phyloP scores from a whole-genome alignment of 2,329 filamentous ascomycete genomes.

The Geosmithia putterillii region DNA sequence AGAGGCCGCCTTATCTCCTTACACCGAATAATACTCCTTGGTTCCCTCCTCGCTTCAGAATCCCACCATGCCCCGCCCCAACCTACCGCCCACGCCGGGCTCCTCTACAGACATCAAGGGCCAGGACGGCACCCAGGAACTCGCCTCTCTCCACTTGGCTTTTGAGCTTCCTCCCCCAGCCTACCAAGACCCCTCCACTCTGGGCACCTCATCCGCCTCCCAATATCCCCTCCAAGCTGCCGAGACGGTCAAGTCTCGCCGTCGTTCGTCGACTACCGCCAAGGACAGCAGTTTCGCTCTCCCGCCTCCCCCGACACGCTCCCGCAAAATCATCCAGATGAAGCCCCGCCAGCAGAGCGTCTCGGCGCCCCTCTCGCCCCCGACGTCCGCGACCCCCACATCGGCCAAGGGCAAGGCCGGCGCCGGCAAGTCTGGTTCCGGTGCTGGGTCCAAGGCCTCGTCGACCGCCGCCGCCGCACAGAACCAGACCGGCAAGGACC shows the following conservation, averaged over 20 bases:
- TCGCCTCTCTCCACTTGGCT: conserved; percentile 49
- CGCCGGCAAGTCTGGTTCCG: not conserved
- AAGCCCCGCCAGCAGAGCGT: conserved; percentile 42
- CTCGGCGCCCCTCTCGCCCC: not conserved
- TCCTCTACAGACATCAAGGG: conserved; percentile 70
- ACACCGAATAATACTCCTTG: no score
- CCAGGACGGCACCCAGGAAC: conserved; percentile 51
- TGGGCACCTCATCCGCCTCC: conserved; percentile 10
- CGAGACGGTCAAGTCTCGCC: conserved; percentile 39
- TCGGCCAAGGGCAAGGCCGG: conserved; percentile 5
- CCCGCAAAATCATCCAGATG: conserved; percentile 97
- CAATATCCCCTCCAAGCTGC: conserved; percentile 34
- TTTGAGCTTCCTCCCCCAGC: conserved; percentile 73
- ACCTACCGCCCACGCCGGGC: conserved; percentile 57
- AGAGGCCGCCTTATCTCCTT: no score
- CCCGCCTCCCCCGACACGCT: conserved; percentile 82
- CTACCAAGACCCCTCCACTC: conserved; percentile 31
- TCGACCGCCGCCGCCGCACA: conserved; percentile 4
- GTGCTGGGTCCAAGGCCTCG: conserved; percentile 7
- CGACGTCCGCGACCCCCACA: not conserved
- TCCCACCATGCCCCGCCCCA: conserved; percentile 2
- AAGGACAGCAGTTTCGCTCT: conserved; percentile 48
- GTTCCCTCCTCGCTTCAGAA: not conserved
- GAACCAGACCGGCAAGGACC: conserved; percentile 6
- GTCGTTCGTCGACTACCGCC: conserved; percentile 33